phyloP scores from a whole-genome alignment of 1,284 basidiomycete species.

The Tylopilus sp. region DNA sequence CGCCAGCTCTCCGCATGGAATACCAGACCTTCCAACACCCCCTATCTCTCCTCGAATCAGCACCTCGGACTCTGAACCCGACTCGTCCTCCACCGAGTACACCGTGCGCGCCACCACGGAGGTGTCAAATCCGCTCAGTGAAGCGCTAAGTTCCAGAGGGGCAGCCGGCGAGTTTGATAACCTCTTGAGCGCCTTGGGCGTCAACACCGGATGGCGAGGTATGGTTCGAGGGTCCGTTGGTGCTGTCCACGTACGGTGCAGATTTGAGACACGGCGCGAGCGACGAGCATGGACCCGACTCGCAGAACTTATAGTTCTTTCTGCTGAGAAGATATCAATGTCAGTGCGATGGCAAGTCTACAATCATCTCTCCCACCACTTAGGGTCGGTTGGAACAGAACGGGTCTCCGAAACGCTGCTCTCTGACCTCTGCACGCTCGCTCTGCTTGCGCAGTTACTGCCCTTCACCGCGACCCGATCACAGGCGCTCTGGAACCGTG shows the following conservation, averaged over 20 bases:
- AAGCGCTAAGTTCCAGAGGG: slow-evolving; percentile 38
- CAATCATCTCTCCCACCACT: slow-evolving; percentile 30
- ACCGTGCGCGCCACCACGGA: slow-evolving; percentile 21
- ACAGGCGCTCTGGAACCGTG: slow-evolving; percentile 42
- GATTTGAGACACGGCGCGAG: slow-evolving; percentile 44
- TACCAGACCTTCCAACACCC: slow-evolving; percentile 21
- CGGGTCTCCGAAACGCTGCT: slow-evolving; percentile 29
- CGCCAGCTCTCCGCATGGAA: slow-evolving; percentile 4
- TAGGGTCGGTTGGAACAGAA: slow-evolving; percentile 19
- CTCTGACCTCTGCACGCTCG: slow-evolving; percentile 53
- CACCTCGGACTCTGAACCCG: slow-evolving; percentile 26
- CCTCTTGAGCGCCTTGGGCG: slow-evolving; percentile 41
- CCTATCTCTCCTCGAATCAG: slow-evolving; percentile 24
- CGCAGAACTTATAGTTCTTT: slow-evolving; percentile 48
- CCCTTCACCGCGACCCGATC: slow-evolving; percentile 32
- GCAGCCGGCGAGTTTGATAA: slow-evolving; percentile 37
- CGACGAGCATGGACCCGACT: slow-evolving; percentile 52
- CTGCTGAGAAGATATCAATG: slow-evolving; percentile 31
- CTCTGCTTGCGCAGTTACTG: slow-evolving; percentile 46
- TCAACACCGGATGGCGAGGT: slow-evolving; percentile 40
- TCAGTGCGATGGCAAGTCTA: slow-evolving; percentile 20
- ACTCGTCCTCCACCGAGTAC: slow-evolving; percentile 33
- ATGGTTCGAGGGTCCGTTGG: slow-evolving; percentile 35
- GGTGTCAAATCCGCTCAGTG: slow-evolving; percentile 31
- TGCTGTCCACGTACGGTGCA: slow-evolving; percentile 23